phyloP scores from a whole-genome alignment of 2,329 filamentous ascomycete genomes.

The Sclerotinia trifoliorum region DNA sequence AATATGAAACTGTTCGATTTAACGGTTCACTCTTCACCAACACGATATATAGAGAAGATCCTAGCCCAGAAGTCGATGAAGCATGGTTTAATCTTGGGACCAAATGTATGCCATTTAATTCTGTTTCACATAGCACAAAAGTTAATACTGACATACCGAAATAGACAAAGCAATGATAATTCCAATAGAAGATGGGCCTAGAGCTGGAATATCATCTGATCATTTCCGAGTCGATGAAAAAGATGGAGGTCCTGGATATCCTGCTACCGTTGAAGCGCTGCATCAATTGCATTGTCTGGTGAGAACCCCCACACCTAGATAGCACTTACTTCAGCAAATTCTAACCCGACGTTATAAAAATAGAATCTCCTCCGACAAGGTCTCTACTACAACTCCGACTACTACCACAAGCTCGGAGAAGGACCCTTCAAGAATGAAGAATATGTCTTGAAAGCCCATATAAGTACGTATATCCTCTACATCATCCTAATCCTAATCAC shows the following conservation, averaged over 20 bases:
- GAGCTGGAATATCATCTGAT: conserved; percentile 14
- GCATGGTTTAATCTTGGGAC: conserved; percentile 12
- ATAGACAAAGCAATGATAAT: conserved; percentile 14
- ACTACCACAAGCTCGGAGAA: conserved; percentile 47
- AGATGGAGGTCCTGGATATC: conserved; percentile 16
- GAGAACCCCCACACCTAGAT: background rate
- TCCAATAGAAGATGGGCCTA: conserved; percentile 1
- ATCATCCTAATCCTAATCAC: background rate
- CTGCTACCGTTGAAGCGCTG: conserved; percentile 1
- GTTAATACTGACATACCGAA: background rate
- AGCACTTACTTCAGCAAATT: background rate
- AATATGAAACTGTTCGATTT: conserved; percentile 42
- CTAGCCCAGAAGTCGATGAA: conserved; percentile 1
- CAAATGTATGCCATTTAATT: conserved; percentile 36
- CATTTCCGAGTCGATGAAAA: conserved; percentile 13
- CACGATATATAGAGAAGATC: conserved; percentile 10
- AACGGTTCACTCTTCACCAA: conserved; percentile 14
- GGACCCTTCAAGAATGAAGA: conserved; percentile 51
- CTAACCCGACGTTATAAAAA: background rate
- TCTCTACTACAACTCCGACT: conserved; percentile 52
- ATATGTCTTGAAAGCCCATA: conserved; percentile 49
- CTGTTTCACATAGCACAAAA: background rate
- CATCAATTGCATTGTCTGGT: conserved; percentile 20
- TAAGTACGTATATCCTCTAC: conserved; percentile 28
- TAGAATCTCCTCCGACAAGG: conserved; percentile 51